Evolutionary conservation across 129 eudicot species (phyloP).

Genomic region (Helichrysum umbraculigerum): DNA sequence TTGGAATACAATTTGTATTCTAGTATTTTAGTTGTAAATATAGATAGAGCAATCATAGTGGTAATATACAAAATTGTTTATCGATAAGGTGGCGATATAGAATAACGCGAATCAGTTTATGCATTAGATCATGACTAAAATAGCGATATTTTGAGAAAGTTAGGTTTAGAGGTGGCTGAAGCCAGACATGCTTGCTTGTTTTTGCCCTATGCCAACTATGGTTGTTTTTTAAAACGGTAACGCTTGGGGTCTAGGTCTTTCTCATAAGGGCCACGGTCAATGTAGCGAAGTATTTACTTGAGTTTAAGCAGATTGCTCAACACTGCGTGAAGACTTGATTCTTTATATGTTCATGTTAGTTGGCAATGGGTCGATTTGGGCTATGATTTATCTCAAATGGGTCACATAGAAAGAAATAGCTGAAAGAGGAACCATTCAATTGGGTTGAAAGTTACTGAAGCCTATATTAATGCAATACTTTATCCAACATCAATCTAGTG

Average conservation of each 20-base stretch:
- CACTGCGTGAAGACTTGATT: slow-evolving; percentile 3
- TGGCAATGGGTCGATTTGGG: background rate
- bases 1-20: background rate
- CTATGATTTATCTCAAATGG: background rate
- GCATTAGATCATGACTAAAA: background rate
- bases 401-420: background rate
- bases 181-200: background rate
- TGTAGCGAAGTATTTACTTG: background rate
- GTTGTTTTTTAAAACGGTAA: background rate
- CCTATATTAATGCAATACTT: no score
- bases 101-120: background rate
- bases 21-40: background rate
- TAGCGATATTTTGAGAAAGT: background rate
- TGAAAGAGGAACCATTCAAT: background rate
- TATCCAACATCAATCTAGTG: background rate
- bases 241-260: background rate
- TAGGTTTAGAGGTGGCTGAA: background rate
- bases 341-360: background rate
- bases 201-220: background rate
- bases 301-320: background rate
- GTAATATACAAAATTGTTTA: slow-evolving; percentile 4
- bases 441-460: background rate
- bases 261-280: background rate
- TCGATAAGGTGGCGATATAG: background rate
- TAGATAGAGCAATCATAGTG: background rate